These are phyloP conservation scores for Clarireedia monteithiana DNA, from an alignment of 2,329 filamentous ascomycete genomes.

Conservation along the genomic window DNA sequence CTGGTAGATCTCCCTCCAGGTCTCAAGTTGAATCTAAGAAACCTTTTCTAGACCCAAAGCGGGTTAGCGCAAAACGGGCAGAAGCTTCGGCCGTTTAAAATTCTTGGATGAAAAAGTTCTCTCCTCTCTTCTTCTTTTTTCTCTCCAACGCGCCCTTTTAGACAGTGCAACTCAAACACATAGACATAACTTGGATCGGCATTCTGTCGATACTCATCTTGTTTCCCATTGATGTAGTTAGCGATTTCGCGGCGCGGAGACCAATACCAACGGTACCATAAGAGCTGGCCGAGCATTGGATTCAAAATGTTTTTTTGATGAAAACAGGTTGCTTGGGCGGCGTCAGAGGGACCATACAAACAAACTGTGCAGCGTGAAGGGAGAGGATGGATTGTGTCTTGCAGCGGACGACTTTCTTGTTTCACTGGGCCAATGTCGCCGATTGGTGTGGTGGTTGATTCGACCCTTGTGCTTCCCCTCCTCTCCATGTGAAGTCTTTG, in stretches of 20 bases:
- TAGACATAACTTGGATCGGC: constrained; percentile 47
- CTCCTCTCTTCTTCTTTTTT: constrained; percentile 35
- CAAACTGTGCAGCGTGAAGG: neutral
- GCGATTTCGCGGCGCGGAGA: constrained; percentile 55
- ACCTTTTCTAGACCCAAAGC: neutral
- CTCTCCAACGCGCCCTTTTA: constrained; percentile 62
- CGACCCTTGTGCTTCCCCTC: too few relatives aligned
- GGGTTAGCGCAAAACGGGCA: neutral
- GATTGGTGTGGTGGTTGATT: too few relatives aligned
- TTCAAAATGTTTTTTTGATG: constrained; percentile 14
- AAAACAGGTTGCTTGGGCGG: constrained; percentile 60
- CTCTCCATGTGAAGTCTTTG: too few relatives aligned
- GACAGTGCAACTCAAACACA: constrained; percentile 77
- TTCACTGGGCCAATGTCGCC: too few relatives aligned
- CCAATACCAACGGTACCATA: constrained; percentile 43
- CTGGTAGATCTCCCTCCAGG: neutral
- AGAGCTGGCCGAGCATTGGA: constrained; percentile 48
- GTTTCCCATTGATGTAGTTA: constrained; percentile 52
- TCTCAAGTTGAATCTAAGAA: constrained; percentile 1
- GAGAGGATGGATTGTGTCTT: neutral
- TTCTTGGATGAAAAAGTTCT: neutral
- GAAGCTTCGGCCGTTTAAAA: neutral
- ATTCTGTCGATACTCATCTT: constrained; percentile 59
- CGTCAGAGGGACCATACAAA: constrained; percentile 76
- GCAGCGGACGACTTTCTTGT: neutral